These are phyloP conservation scores for Taphrina deformans DNA, from an alignment of 1,139 yeast species.

Conservation along the genomic window DNA sequence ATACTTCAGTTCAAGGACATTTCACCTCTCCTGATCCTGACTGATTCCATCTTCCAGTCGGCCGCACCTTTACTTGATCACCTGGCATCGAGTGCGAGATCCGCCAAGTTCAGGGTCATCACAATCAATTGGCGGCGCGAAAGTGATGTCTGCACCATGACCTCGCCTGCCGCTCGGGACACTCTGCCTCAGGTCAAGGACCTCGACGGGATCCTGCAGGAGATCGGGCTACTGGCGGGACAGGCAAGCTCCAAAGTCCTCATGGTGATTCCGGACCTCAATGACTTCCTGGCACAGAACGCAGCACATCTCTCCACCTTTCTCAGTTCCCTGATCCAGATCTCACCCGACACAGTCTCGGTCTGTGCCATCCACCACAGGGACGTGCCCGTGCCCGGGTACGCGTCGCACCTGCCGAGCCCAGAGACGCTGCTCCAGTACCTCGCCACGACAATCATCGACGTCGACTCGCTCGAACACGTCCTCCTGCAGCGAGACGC, in stretches of 20 bases:
- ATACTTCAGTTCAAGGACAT: slow-evolving; percentile 24
- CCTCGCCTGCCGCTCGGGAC: neutral
- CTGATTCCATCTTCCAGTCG: slow-evolving; percentile 17
- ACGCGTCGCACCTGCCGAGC: slow-evolving; percentile 22
- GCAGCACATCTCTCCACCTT: slow-evolving; percentile 26
- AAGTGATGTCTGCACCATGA: slow-evolving; percentile 25
- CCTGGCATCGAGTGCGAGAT: neutral
- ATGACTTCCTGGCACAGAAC: slow-evolving; percentile 25
- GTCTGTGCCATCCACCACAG: slow-evolving; percentile 18
- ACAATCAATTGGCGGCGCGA: slow-evolving; percentile 8
- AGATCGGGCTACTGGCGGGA: neutral
- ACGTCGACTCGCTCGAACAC: slow-evolving; percentile 11
- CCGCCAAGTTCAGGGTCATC: slow-evolving; percentile 15
- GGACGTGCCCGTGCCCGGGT: slow-evolving; percentile 14
- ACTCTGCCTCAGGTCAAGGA: neutral
- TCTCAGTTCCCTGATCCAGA: slow-evolving; percentile 17
- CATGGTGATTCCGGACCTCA: slow-evolving; percentile 15
- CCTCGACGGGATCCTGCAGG: slow-evolving; percentile 13
- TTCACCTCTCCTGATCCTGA: slow-evolving; percentile 22
- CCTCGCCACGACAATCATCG: slow-evolving; percentile 31
- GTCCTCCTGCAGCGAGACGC: slow-evolving; percentile 25
- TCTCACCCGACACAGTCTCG: slow-evolving; percentile 19
- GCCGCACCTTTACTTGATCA: slow-evolving; percentile 8
- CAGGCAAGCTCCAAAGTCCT: slow-evolving; percentile 3
- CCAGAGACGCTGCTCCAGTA: slow-evolving; percentile 26